Conservation (phyloP, 2,329 filamentous ascomycete species). For the Ophiobolus disseminans region DNA sequence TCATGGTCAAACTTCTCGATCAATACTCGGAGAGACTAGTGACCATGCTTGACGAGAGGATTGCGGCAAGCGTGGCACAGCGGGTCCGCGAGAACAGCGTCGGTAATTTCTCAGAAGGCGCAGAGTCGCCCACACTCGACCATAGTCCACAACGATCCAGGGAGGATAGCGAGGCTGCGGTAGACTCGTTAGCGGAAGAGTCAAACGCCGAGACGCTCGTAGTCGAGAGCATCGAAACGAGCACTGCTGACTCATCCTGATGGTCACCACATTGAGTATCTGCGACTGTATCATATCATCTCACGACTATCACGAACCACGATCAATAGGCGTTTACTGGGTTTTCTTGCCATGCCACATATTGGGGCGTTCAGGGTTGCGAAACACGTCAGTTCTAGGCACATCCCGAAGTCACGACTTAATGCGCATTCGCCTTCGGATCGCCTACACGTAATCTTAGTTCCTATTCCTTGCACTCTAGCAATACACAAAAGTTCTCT, state of each 20-base stretch:
- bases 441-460: slow-evolving; percentile 1
- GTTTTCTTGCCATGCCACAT: too few relatives aligned
- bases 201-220: slow-evolving; percentile 9
- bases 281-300: too few relatives aligned
- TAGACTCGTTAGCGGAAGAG: slow-evolving; percentile 6
- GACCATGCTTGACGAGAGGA: slow-evolving; percentile 74
- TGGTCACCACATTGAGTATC: too few relatives aligned
- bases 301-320: slow-evolving; percentile 3
- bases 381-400: too few relatives aligned
- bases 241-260: background rate
- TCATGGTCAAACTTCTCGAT: slow-evolving; percentile 67
- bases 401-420: background rate
- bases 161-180: slow-evolving; percentile 9
- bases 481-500: background rate
- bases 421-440: background rate
- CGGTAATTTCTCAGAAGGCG: slow-evolving; percentile 26
- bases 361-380: too few relatives aligned
- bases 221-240: slow-evolving; percentile 16
- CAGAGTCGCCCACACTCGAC: slow-evolving; percentile 18
- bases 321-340: slow-evolving; percentile 1
- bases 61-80: slow-evolving; percentile 54
- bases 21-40: slow-evolving; percentile 78
- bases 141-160: slow-evolving; percentile 13
- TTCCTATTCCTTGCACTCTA: background rate
- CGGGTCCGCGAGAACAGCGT: slow-evolving; percentile 46